phyloP scores from a whole-genome alignment of 495 filamentous ascomycete species.

The Aspergillus heteromorphus region DNA sequence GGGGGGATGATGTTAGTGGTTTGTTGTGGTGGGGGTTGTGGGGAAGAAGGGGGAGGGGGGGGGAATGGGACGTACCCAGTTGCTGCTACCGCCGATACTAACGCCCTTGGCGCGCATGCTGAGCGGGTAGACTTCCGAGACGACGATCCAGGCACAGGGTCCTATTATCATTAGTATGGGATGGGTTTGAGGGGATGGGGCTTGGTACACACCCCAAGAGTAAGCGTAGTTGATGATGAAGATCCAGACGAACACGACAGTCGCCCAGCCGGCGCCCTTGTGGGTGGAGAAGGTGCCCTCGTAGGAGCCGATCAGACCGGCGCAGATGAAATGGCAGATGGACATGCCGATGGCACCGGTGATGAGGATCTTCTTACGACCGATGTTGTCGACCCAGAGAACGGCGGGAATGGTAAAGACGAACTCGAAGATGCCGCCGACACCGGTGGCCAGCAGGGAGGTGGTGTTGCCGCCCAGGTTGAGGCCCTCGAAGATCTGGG shows the following conservation, averaged over 20 bases:
- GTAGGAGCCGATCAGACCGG: conserved; percentile 35
- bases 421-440: conserved; percentile 74
- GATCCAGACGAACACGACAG: conserved; percentile 41
- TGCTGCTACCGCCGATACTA: conserved; percentile 35
- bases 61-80: conserved; percentile 29
- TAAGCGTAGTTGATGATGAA: conserved; percentile 42
- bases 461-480: conserved; percentile 44
- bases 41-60: too few species aligned
- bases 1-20: neutral
- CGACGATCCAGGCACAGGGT: conserved; percentile 41
- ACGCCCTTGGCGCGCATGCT: conserved; percentile 43
- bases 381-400: conserved; percentile 68
- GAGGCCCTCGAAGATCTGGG: conserved; percentile 35
- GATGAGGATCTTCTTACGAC: conserved; percentile 71
- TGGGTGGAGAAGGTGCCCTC: conserved; percentile 22
- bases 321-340: conserved; percentile 46
- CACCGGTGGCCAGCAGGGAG: conserved; percentile 63
- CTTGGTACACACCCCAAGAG: conserved; percentile 36
- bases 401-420: conserved; percentile 64
- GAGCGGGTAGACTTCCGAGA: conserved; percentile 42
- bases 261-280: conserved; percentile 53
- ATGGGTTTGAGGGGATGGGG: neutral
- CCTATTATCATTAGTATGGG: conserved; percentile 11
- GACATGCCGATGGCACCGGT: conserved; percentile 70
- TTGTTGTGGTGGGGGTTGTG: neutral